These are phyloP conservation scores for Paulownia fortunei DNA, from an alignment of 257 asterid species.

Conservation along the genomic window DNA sequence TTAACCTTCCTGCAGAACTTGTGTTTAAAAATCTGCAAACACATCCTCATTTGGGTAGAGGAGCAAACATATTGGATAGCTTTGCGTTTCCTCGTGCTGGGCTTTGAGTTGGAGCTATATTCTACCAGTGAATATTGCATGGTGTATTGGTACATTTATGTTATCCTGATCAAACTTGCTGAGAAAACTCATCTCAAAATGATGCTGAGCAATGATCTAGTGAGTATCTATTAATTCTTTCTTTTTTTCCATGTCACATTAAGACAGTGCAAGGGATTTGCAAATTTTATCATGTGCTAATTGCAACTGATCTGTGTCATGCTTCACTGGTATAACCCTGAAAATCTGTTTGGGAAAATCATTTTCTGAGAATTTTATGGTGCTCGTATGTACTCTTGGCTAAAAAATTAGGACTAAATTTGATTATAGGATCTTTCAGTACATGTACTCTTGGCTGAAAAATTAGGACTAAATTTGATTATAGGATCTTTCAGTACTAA, in stretches of 20 bases:
- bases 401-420: background rate
- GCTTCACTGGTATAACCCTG: slow-evolving; percentile 8
- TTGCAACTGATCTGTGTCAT: slow-evolving; percentile 16
- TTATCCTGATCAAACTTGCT: slow-evolving; percentile 87
- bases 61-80: slow-evolving; percentile 99
- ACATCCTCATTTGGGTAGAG: slow-evolving; percentile 91
- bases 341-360: background rate
- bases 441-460: slow-evolving; percentile 8
- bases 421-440: background rate
- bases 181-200: slow-evolving; percentile 85
- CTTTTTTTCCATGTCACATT: slow-evolving; percentile 26
- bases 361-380: background rate
- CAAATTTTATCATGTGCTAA: slow-evolving; percentile 15
- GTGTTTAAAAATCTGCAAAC: slow-evolving; percentile 70
- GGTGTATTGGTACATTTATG: slow-evolving; percentile 96
- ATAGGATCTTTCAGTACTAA: background rate
- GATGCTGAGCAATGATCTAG: slow-evolving; percentile 71
- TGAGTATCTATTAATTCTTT: slow-evolving; percentile 50
- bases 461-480: background rate
- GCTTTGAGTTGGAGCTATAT: slow-evolving; percentile 91
- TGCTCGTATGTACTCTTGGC: background rate
- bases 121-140: slow-evolving; percentile 94
- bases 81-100: slow-evolving; percentile 83
- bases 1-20: slow-evolving; percentile 53
- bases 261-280: background rate